Base-by-base conservation (phyloP, 2,329 filamentous ascomycete species). In the Apiospora arundinis region DNA sequence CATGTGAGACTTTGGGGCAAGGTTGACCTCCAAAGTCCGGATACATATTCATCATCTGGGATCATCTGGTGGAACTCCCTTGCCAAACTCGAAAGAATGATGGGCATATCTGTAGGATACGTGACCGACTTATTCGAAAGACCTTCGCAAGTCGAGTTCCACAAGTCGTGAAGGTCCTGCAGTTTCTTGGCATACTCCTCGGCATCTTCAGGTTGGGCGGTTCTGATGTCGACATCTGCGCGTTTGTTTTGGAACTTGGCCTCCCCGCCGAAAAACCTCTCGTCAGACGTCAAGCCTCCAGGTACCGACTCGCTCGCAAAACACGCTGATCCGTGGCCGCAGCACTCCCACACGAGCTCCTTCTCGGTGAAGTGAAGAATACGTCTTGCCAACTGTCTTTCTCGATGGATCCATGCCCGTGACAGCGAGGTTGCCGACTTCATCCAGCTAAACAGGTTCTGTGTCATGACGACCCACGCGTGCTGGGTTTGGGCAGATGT, bases 311-410 rank as follows among this genome's bases (percentile, higher is more conserved):
- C 63, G 63, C 63, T 66, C 28, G 63, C 63, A 12, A 66, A 66
- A 21, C 63, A 28, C 21, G 25, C 25, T 4, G 16, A 42, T 16
- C 63, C 63, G 21, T 37, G 18, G 37, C 63, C 63, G 28, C 63
- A 66, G 63, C 63, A 66, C n/a, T 66, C 63, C 63, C 63, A 66
- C 63, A 66, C 63, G 63, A 66, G 25, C 28, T 66, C 63, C 63
- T 37, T 66, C 14, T 66, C 63, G 32, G 63, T 66, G 37, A 66
- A 66, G n/a, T 66, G 63, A 4, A 66, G 63, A n/a, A 66, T 66
- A 6, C 63, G 63, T 28, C 63, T 16, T 11, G 63, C 32, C 12
- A 66, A 16, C 32, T 66, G 63, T 23, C 63, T 42, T 42, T 66
- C 63, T 8, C 63, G 63, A 40, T 66, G 37, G 32, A 66, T 66